Conservation (phyloP, 1,284 basidiomycete genomes). For the Sanghuangporus sanghuang region DNA sequence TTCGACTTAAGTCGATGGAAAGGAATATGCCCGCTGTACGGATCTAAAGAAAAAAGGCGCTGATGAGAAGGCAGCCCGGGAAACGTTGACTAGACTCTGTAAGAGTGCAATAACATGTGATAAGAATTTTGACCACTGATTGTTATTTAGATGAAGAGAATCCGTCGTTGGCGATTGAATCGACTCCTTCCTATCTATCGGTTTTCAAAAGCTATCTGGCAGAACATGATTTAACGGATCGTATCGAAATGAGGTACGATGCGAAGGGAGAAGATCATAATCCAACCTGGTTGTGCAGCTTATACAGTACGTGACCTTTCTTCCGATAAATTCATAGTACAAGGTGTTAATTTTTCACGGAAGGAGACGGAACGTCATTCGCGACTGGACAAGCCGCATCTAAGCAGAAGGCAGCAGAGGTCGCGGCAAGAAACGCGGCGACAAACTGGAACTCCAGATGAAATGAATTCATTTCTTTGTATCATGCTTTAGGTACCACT, state of each 20-base stretch:
- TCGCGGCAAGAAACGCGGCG: slow-evolving; percentile 1
- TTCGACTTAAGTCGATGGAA: not conserved
- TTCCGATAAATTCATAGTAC: too few species aligned
- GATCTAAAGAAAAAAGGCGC: slow-evolving; percentile 4
- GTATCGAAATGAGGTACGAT: not conserved
- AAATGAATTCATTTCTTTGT: not conserved
- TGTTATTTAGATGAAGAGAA: not conserved
- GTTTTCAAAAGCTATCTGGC: slow-evolving; percentile 5
- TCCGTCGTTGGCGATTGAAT: not conserved
- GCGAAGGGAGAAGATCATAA: not conserved
- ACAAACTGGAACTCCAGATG: not conserved
- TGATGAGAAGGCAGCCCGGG: slow-evolving; percentile 2
- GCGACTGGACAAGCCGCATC: not conserved
- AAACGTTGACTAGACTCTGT: not conserved
- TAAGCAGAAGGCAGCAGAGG: slow-evolving; percentile 3
- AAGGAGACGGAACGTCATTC: not conserved
- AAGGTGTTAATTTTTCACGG: not conserved
- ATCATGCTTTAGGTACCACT: not conserved
- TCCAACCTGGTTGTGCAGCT: not conserved
- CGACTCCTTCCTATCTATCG: not conserved
- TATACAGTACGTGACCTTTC: not conserved
- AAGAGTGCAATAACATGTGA: not conserved
- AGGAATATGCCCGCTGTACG: not conserved
- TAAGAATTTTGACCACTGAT: not conserved
- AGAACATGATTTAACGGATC: not conserved